Evolutionary conservation across 495 filamentous ascomycete species (phyloP).

Genomic region (Hypoxylon lenormandii): DNA sequence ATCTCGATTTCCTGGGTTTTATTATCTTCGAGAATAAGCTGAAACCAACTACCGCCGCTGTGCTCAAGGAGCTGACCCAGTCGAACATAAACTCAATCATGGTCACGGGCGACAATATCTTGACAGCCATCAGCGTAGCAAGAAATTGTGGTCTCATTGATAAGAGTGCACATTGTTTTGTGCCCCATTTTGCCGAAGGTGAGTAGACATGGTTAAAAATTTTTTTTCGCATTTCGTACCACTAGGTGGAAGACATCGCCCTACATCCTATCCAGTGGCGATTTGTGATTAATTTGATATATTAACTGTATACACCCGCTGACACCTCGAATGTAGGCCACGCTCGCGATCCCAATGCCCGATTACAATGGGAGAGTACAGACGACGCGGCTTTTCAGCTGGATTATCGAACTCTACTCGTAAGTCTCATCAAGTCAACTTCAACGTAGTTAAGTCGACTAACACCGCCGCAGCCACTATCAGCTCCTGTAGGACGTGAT

Average conservation of each 20-base stretch:
- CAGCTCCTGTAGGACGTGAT: constrained; percentile 75
- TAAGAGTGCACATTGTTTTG: constrained; percentile 84
- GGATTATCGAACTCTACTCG: constrained; percentile 79
- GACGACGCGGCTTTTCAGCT: constrained; percentile 81
- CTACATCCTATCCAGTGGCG: too few relatives aligned
- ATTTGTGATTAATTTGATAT: background rate
- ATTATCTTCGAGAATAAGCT: constrained; percentile 99
- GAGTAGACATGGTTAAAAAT: constrained; percentile 22
- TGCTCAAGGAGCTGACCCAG: constrained; percentile 83
- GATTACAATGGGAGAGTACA: constrained; percentile 88
- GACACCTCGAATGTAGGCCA: constrained; percentile 59
- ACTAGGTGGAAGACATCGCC: too few relatives aligned
- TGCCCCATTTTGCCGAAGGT: constrained; percentile 87
- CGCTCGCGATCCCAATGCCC: constrained; percentile 73
- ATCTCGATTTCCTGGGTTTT: constrained; percentile 89
- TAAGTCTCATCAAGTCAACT: constrained; percentile 57
- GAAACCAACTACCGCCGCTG: constrained; percentile 80
- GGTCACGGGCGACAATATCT: constrained; percentile 98
- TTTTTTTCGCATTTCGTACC: too few relatives aligned
- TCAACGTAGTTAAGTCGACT: background rate
- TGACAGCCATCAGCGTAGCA: constrained; percentile 96
- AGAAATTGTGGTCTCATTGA: constrained; percentile 89
- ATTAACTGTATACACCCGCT: constrained; percentile 1
- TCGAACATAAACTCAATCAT: constrained; percentile 92
- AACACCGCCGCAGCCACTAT: constrained; percentile 67